phyloP scores from a whole-genome alignment of 73 alveolate genomes.

The Paramecium primaurelia region DNA sequence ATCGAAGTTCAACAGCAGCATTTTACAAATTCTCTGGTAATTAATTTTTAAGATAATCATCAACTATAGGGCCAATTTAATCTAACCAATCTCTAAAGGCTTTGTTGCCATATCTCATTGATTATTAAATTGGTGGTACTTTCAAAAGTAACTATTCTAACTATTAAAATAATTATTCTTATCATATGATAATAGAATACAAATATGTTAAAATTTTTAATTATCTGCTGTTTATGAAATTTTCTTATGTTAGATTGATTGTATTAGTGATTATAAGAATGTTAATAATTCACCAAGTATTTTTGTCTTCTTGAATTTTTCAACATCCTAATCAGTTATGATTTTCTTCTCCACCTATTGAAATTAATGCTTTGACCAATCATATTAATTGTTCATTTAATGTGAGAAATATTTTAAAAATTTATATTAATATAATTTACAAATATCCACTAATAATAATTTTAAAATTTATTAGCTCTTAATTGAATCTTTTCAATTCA shows the following conservation, averaged over 20 bases:
- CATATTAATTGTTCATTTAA: neutral
- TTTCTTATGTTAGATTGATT: constrained; percentile 20
- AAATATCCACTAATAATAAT: neutral
- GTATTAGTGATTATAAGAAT: neutral
- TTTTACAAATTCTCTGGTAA: constrained; percentile 65
- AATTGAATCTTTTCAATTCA: neutral
- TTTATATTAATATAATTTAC: too few species aligned
- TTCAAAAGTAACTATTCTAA: constrained; percentile 72
- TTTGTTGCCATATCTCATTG: constrained; percentile 97
- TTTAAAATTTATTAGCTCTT: neutral
- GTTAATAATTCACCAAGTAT: neutral
- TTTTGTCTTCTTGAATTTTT: constrained; percentile 32
- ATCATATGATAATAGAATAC: neutral
- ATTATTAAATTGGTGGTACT: constrained; percentile 90
- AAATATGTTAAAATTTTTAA: neutral
- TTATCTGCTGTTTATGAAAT: constrained; percentile 38
- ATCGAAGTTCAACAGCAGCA: constrained; percentile 85
- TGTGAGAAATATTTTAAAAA: neutral
- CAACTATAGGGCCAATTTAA: constrained; percentile 70
- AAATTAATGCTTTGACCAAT: constrained; percentile 42
- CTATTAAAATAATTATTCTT: constrained; percentile 12
- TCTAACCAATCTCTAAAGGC: constrained; percentile 93
- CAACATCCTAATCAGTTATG: constrained; percentile 53
- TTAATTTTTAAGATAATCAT: neutral
- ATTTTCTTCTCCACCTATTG: constrained; percentile 45